Evolutionary conservation across 345 rosid genomes (phyloP), one percentile per base, ranked within the genome.

Genomic region (Eucalyptus erythrocorys): DNA sequence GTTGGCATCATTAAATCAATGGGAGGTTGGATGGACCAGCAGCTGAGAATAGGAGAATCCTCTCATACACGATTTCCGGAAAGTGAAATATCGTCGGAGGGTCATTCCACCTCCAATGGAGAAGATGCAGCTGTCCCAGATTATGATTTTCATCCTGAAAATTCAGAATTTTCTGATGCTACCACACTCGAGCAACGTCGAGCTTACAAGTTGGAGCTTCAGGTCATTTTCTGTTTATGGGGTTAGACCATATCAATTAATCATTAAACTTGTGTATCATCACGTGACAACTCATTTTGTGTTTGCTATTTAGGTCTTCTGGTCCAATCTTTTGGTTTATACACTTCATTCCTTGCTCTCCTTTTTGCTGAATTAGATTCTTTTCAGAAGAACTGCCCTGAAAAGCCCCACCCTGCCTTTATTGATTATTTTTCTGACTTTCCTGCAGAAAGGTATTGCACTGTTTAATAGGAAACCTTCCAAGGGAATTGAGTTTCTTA

Each of bases 1-100:
- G 99, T 94, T 92, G 88, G 93, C 93, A 96, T 96, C 88, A 92
- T 94, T 89, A 96, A 92, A 92, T 97, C 98, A 64, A 96, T 96
- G 98, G 98, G 98, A 93, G 81, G 93, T 87, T 97, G 99, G 99
- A 96, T 97, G 99, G 98, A 96, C 90, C 97, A 95, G 91, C 97
- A 96, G 68, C 92, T 96, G 90, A 94, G 89, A 90, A 89, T 94
- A 86, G 95, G 94, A 88, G 96, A 95, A 88, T 92, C 95, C 53
- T 88, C 92, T 93, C 87, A 92, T 71, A 94, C 91, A 61, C 96
- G 92, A 92, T 94, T 90, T 87, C 87, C 92, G 17, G 97, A 95
- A 90, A 90, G 86, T 91, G 97, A 96, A 43, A 89, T 91, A 89
- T 90, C 93, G 43, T 81, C 89, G 85, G 96, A 96, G 88, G 92